phyloP scores from a whole-genome alignment of 2,329 filamentous ascomycete genomes.

The Achaetomium macrosporum region DNA sequence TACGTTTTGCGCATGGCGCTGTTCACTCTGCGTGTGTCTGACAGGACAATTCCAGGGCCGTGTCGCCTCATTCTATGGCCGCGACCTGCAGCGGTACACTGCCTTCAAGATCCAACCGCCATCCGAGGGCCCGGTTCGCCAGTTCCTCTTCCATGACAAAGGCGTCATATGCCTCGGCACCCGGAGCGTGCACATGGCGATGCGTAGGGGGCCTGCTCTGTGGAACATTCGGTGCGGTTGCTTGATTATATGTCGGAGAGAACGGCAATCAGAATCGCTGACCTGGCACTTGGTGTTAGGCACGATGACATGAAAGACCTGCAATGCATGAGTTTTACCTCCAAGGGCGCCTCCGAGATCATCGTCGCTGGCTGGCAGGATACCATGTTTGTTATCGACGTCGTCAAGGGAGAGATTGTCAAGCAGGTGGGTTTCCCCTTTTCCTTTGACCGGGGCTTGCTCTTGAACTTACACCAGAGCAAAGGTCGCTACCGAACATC shows the following conservation, averaged over 20 bases:
- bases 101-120: slow-evolving; percentile 75
- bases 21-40: background rate
- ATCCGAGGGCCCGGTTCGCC: slow-evolving; percentile 72
- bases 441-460: background rate
- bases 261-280: background rate
- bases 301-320: slow-evolving; percentile 76
- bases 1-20: slow-evolving; percentile 9
- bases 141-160: slow-evolving; percentile 85
- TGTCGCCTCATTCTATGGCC: slow-evolving; percentile 80
- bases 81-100: slow-evolving; percentile 81
- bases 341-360: slow-evolving; percentile 75
- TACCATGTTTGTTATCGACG: slow-evolving; percentile 72
- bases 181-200: slow-evolving; percentile 82
- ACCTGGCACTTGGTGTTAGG: slow-evolving; percentile 34
- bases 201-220: slow-evolving; percentile 71
- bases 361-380: slow-evolving; percentile 83
- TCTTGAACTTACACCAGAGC: slow-evolving; percentile 10
- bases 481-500: slow-evolving; percentile 62
- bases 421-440: slow-evolving; percentile 19
- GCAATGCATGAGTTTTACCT: slow-evolving; percentile 92
- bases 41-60: slow-evolving; percentile 57
- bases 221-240: slow-evolving; percentile 74
- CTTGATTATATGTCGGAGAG: slow-evolving; percentile 9
- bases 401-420: slow-evolving; percentile 61
- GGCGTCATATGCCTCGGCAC: slow-evolving; percentile 82